Conservation (phyloP, 1,284 basidiomycete species). For the Microbotryum scabiosae region DNA sequence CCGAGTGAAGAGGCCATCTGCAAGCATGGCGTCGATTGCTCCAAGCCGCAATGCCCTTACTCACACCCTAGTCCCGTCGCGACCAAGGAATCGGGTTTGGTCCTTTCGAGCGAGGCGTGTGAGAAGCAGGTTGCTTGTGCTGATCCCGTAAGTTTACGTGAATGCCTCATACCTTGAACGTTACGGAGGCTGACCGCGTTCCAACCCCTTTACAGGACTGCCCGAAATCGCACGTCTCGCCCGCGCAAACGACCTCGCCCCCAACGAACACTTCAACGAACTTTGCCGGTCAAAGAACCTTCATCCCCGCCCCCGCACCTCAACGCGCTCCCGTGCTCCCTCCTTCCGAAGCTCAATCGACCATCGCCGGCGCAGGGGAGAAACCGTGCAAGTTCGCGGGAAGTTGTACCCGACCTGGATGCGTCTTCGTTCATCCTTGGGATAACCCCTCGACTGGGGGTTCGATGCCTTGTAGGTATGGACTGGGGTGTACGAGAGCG, state of each 20-base stretch:
- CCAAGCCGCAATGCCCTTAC: constrained; percentile 73
- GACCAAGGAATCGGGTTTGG: constrained; percentile 82
- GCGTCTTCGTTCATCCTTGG: constrained; percentile 58
- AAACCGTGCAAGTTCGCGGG: constrained; percentile 62
- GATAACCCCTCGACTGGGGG: constrained; percentile 25
- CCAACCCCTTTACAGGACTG: constrained; percentile 30
- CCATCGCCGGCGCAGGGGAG: constrained; percentile 35
- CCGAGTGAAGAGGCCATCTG: constrained; percentile 53
- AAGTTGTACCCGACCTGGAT: constrained; percentile 62
- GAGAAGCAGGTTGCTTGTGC: constrained; percentile 74
- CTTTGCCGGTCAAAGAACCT: not conserved
- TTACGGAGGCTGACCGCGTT: not conserved
- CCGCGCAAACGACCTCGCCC: constrained; percentile 28
- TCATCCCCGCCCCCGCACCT: not conserved
- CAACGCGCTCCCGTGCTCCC: constrained; percentile 2
- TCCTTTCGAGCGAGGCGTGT: constrained; percentile 80
- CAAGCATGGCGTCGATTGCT: constrained; percentile 82
- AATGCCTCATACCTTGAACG: constrained; percentile 31
- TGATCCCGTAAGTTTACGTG: constrained; percentile 48
- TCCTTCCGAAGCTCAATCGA: constrained; percentile 32
- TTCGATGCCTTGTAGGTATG: constrained; percentile 56
- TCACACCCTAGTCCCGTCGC: constrained; percentile 88
- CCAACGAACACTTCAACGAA: not conserved
- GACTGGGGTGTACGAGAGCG: constrained; percentile 63
- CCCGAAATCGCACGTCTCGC: constrained; percentile 33